A percentile compares a stretch with the other conserved stretches of the same genome.
Evolutionary conservation across 192 early-diverging fungal genomes (phyloP).

Genomic region (Coemansia sp.): DNA sequence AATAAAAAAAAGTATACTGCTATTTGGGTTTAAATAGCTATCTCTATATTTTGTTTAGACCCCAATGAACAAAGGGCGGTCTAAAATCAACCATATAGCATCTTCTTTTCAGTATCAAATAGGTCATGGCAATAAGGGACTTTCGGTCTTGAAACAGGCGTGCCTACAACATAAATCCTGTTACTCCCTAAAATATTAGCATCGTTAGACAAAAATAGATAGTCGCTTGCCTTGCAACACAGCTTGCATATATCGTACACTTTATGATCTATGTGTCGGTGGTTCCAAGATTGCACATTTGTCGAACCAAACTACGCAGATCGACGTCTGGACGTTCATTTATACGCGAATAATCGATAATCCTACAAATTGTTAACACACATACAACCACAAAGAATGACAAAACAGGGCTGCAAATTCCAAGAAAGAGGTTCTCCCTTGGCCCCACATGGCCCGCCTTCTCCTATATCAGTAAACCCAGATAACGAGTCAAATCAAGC

Average conservation of each 20-base stretch:
- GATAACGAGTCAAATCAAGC: not conserved
- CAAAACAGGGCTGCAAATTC: no score
- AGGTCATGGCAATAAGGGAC: no score
- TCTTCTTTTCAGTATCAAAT: no score
- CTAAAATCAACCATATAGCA: no score
- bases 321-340: not conserved
- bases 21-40: no score
- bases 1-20: no score
- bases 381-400: not conserved
- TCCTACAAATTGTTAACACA: slow-evolving; percentile 7
- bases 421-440: not conserved
- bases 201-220: not conserved
- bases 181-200: not conserved
- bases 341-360: slow-evolving; percentile 7
- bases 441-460: not conserved
- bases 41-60: no score
- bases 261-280: not conserved
- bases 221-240: no score
- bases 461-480: not conserved
- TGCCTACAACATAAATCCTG: no score
- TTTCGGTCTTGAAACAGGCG: no score
- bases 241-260: not conserved
- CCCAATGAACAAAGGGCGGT: no score
- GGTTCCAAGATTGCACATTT: slow-evolving; percentile 7
- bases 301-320: slow-evolving; percentile 3